These are phyloP conservation scores for Fusarium phyllophilum DNA, from an alignment of 2,329 filamentous ascomycete genomes.

Conservation along the genomic window DNA sequence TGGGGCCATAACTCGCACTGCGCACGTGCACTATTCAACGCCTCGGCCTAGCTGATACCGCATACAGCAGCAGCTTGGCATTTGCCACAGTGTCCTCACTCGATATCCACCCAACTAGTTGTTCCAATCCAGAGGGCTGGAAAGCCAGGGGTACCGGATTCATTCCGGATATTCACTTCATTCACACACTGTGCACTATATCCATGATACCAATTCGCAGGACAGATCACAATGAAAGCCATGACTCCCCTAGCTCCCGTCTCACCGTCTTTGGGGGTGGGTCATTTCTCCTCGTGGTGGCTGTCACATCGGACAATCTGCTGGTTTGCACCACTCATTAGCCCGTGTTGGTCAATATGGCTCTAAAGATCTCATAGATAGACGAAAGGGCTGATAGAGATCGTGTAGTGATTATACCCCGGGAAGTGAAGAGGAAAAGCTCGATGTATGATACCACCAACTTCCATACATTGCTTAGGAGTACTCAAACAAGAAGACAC, in stretches of 20 bases:
- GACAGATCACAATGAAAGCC: rapidly evolving
- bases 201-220: rapidly evolving
- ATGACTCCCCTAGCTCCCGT: background rate
- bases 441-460: rapidly evolving
- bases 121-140: too few species aligned
- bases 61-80: too few species aligned
- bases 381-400: background rate
- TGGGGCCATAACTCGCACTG: background rate
- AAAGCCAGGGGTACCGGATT: background rate
- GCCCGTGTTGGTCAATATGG: background rate
- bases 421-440: too few species aligned
- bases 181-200: background rate
- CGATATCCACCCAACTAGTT: background rate
- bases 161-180: too few species aligned
- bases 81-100: too few species aligned
- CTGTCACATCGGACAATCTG: background rate
- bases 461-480: rapidly evolving
- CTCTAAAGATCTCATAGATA: background rate
- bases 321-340: background rate
- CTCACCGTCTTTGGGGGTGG: background rate
- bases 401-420: background rate
- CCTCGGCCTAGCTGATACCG: background rate
- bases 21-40: background rate
- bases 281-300: background rate
- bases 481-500: background rate